Percentiles rank a stretch among this genome's conserved stretches.
These are phyloP conservation scores for Schizochytrium sp. DNA, from an alignment of 108 stramenopile genomes.

Conservation along the genomic window DNA sequence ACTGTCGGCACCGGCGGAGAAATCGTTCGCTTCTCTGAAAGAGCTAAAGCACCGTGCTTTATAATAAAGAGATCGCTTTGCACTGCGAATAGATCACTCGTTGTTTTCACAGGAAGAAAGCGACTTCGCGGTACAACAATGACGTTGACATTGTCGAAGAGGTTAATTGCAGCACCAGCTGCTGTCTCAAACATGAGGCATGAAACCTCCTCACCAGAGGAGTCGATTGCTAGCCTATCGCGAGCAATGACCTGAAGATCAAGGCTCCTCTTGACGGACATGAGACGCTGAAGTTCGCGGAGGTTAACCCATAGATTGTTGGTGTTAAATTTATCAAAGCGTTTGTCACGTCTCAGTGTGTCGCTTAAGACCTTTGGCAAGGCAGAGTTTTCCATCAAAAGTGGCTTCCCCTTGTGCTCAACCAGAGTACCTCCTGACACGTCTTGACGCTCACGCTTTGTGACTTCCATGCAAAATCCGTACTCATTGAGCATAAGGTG, in stretches of 20 bases:
- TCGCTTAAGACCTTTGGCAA: constrained; percentile 71
- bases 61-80: constrained; percentile 67
- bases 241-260: constrained; percentile 47
- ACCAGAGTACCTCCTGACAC: constrained; percentile 57
- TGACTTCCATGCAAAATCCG: constrained; percentile 85
- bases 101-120: constrained; percentile 99
- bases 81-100: constrained; percentile 93
- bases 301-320: constrained; percentile 99
- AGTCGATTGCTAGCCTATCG: not conserved
- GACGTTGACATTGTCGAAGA: constrained; percentile 91
- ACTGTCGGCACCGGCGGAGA: constrained; percentile 67
- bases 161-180: constrained; percentile 99
- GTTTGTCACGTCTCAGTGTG: constrained; percentile 92
- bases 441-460: constrained; percentile 52
- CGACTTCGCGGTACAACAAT: constrained; percentile 95
- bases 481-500: constrained; percentile 64
- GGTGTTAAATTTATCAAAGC: constrained; percentile 98
- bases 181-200: constrained; percentile 95
- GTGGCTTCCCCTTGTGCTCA: constrained; percentile 52
- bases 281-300: constrained; percentile 75
- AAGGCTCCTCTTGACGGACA: constrained; percentile 1
- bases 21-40: not conserved
- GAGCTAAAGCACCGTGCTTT: constrained; percentile 51
- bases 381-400: constrained; percentile 37
- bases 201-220: not conserved